phyloP scores from a whole-genome alignment of 768 basidiomycete species.

The Postia placenta region DNA sequence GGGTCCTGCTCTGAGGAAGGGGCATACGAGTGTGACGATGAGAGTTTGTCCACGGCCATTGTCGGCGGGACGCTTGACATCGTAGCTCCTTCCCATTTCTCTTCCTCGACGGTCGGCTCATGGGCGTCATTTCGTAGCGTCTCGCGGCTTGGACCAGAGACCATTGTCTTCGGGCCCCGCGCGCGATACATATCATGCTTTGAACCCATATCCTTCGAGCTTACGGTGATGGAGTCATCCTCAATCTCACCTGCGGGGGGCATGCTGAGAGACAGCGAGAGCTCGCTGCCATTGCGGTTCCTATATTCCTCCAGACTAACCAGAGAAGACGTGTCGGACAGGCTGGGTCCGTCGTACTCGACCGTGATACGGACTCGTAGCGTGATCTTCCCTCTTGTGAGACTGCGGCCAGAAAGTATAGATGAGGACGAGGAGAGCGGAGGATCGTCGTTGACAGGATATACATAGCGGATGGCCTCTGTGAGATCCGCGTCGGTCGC shows the following conservation, averaged over 20 bases:
- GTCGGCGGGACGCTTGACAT: not conserved
- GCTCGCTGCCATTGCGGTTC: slow-evolving; percentile 48
- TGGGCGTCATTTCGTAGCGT: slow-evolving; percentile 10
- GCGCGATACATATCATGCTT: slow-evolving; percentile 18
- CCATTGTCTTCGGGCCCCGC: slow-evolving; percentile 20
- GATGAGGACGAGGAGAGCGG: slow-evolving; percentile 70
- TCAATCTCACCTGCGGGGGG: slow-evolving; percentile 40
- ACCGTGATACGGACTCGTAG: slow-evolving; percentile 71
- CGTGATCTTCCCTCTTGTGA: slow-evolving; percentile 64
- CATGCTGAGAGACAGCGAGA: slow-evolving; percentile 43
- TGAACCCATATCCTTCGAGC: slow-evolving; percentile 53
- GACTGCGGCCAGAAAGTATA: slow-evolving; percentile 59
- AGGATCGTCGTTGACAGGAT: slow-evolving; percentile 62
- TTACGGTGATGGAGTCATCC: slow-evolving; percentile 72
- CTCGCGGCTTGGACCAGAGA: slow-evolving; percentile 19
- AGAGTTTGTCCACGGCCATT: slow-evolving; percentile 3
- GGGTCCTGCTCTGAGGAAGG: slow-evolving; percentile 4
- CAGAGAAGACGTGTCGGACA: slow-evolving; percentile 84
- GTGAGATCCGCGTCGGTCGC: slow-evolving; percentile 66
- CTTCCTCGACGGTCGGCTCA: not conserved
- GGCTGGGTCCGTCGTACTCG: slow-evolving; percentile 87
- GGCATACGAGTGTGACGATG: slow-evolving; percentile 8
- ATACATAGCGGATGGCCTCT: slow-evolving; percentile 84
- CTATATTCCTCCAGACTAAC: slow-evolving; percentile 72
- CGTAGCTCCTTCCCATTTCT: slow-evolving; percentile 11